Percentiles rank a stretch among this genome's conserved stretches.
These are phyloP conservation scores for Elymus sibiricus DNA, from an alignment of 176 grass and related monocot genomes.

Conservation along the genomic window DNA sequence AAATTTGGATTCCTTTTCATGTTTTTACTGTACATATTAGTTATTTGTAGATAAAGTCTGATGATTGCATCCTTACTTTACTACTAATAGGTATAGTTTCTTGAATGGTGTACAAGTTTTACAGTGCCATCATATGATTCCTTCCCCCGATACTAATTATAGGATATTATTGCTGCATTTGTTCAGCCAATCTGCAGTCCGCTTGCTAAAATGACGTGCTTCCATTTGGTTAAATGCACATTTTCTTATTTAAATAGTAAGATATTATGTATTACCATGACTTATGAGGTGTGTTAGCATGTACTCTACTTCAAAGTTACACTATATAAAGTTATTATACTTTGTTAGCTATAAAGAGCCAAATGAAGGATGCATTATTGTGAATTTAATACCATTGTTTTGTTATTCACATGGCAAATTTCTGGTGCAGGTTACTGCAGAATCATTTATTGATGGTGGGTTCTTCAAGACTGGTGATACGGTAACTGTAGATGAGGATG, in stretches of 20 bases:
- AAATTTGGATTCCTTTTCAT: background rate
- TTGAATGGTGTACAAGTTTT: background rate
- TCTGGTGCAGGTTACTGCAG: constrained; percentile 62
- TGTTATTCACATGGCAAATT: constrained; percentile 20
- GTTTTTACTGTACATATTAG: background rate
- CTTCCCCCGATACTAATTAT: background rate
- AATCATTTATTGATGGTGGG: constrained; percentile 77
- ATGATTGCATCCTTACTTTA: background rate
- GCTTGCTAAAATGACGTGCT: background rate
- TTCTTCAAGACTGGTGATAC: constrained; percentile 98
- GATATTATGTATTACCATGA: background rate
- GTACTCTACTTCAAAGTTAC: background rate
- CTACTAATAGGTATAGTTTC: background rate
- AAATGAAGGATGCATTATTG: constrained; percentile 14
- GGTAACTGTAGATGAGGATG: constrained; percentile 78
- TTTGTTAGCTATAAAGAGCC: background rate
- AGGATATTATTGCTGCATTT: constrained; percentile 1
- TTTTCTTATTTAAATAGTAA: constrained; percentile 7
- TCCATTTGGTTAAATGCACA: constrained; percentile 2
- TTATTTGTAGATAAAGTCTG: background rate
- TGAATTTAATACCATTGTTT: constrained; percentile 26
- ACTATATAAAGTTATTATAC: background rate
- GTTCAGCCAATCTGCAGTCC: background rate
- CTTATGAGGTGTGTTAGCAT: background rate
- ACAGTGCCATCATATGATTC: background rate